Evolutionary conservation across 148 eudicot species (phyloP), one percentile per base, ranked within the genome.

Genomic region (Vaccinium corymbosum): DNA sequence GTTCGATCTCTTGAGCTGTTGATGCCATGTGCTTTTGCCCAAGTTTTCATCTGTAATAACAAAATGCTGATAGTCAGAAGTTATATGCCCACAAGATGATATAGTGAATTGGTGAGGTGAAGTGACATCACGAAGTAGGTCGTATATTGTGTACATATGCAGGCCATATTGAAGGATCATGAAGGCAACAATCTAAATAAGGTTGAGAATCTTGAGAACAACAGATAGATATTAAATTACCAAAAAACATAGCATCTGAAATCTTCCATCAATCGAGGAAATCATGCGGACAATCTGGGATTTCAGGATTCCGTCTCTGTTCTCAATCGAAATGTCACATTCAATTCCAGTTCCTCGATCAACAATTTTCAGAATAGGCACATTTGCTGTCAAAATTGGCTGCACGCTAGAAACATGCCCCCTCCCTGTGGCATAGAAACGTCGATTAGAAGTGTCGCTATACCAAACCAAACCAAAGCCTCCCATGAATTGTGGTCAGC

Each of bases 261-360:
- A 94, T 88, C 99, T 91, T 87, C 88, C 89, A 90, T 97, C 99
- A 49, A 97, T 93, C 38, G 91, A 83, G 59, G 93, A 87, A 87
- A 95, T 88, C 83, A 93, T 56, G 87, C 79, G 84, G 57, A 97
- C 81, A 84, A 94, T 89, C 84, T 87, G 89, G 25, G 99, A 97
- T 88, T 93, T 95, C 75, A 87, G 83, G 13, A 97, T 87, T 56
- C 98, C 99, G 79, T 97, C 98, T 82, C 89, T 87, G 83, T 97
- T 97, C 83, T 95, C 97, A 85, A 97, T 92, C 29, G 99, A 97
- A 42, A 97, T 85, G 89, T 97, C 99, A 88, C 99, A 83, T 66
- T 66, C 72, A 25, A 66, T 66, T 25, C 72, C 72, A 27, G 35
- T 66, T 66, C 72, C 72, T 66, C 35, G 72, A 66, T 66, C 72